A percentile compares a stretch with the other conserved stretches of the same genome.
Conservation (phyloP, 345 rosid genomes). For the Stellera chamaejasme region DNA sequence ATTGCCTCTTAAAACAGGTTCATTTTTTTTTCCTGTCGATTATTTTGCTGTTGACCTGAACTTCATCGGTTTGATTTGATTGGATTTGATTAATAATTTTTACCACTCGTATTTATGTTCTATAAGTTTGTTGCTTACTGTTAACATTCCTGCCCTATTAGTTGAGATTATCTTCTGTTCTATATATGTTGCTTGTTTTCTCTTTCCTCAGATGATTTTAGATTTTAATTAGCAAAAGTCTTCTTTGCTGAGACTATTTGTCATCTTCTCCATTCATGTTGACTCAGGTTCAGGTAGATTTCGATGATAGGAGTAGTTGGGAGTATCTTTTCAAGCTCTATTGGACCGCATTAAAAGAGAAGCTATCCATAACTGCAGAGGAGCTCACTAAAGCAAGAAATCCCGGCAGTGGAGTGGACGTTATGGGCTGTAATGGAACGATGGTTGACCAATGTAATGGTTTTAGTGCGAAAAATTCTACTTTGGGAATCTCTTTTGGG, state of each 20-base stretch:
- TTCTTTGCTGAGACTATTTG: background rate
- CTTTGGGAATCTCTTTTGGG: slow-evolving; percentile 22
- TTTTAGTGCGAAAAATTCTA: slow-evolving; percentile 21
- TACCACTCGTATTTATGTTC: no score
- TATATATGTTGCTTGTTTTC: background rate
- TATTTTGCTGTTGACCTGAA: no score
- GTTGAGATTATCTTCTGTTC: background rate
- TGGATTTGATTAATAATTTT: no score
- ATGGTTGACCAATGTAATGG: slow-evolving; percentile 23
- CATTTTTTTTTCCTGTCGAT: no score
- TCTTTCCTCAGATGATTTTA: no score
- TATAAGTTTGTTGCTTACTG: no score
- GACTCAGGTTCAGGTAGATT: slow-evolving; percentile 78
- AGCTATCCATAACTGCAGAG: slow-evolving; percentile 47
- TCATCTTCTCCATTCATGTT: slow-evolving; percentile 6
- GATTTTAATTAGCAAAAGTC: no score
- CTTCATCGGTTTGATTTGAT: no score
- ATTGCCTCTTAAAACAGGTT: slow-evolving; percentile 1
- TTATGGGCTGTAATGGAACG: slow-evolving; percentile 17
- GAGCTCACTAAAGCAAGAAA: slow-evolving; percentile 62
- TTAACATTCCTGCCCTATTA: no score
- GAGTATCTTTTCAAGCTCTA: slow-evolving; percentile 89
- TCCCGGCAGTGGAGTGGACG: slow-evolving; percentile 52
- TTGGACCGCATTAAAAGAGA: slow-evolving; percentile 64
- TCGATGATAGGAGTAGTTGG: slow-evolving; percentile 89